A percentile compares a stretch with the other conserved stretches of the same genome.
These are phyloP conservation scores for Chalaropsis thielavioides DNA, from an alignment of 2,329 filamentous ascomycete species.

Conservation along the genomic window DNA sequence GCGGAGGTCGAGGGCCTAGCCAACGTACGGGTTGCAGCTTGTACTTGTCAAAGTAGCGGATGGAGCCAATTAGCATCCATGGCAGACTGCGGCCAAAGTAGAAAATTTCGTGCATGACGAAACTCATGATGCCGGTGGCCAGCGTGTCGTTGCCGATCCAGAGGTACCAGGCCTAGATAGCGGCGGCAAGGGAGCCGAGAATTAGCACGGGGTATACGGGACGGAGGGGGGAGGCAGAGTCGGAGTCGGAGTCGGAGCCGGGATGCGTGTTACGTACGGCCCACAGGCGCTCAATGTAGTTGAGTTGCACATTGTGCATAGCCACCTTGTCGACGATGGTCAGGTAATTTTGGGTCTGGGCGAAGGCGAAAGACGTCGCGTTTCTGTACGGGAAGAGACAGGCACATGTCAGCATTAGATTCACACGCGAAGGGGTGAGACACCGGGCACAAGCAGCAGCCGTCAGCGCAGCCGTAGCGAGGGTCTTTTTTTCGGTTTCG, in stretches of 20 bases:
- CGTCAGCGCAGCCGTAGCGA: neutral
- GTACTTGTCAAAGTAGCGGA: constrained; percentile 79
- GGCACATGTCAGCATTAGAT: constrained; percentile 3
- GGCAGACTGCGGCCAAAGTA: constrained; percentile 89
- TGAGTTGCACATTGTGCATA: constrained; percentile 72
- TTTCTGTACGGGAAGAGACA: constrained; percentile 28
- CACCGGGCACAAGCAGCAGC: too few relatives aligned
- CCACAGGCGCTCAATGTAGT: constrained; percentile 78
- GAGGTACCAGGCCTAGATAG: constrained; percentile 64
- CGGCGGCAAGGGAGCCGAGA: neutral
- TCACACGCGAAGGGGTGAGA: neutral
- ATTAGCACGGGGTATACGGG: constrained; percentile 14
- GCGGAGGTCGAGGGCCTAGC: neutral
- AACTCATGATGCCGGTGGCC: constrained; percentile 95
- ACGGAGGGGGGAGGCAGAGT: neutral
- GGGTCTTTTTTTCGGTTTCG: neutral
- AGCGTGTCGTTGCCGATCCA: constrained; percentile 97
- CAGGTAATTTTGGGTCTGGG: constrained; percentile 36
- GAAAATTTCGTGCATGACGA: constrained; percentile 81
- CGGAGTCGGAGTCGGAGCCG: neutral
- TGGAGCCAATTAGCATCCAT: constrained; percentile 81
- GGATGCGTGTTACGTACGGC: constrained; percentile 39
- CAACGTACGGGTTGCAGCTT: constrained; percentile 73
- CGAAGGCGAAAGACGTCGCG: constrained; percentile 35
- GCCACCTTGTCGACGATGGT: constrained; percentile 48